phyloP scores from a whole-genome alignment of 2,329 filamentous ascomycete species.

The Exophiala dermatitidis region DNA sequence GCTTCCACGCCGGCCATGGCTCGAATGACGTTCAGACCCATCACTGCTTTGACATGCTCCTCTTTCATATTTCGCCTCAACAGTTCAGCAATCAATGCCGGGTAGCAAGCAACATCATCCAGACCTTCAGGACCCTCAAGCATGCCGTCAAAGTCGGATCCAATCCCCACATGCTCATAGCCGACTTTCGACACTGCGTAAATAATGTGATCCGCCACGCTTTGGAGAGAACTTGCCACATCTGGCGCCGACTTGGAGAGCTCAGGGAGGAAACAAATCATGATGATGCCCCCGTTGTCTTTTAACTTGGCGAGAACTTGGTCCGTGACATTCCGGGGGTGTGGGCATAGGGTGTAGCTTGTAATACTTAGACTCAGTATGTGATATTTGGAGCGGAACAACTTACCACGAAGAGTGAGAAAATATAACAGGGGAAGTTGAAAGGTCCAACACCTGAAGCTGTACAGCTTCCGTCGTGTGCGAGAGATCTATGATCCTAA shows the following conservation, averaged over 20 bases:
- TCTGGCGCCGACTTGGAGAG: not conserved
- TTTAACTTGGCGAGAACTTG: not conserved
- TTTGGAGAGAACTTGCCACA: not conserved
- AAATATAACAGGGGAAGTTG: no score
- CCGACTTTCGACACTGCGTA: conserved; percentile 77
- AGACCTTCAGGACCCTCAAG: conserved; percentile 59
- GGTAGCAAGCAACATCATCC: conserved; percentile 78
- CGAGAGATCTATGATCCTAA: no score
- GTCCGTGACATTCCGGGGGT: not conserved
- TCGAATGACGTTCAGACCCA: not conserved
- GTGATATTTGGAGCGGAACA: no score
- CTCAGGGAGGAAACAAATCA: not conserved
- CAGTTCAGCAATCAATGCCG: conserved; percentile 32
- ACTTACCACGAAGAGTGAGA: no score
- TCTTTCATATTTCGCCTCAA: not conserved
- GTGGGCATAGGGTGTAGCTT: not conserved
- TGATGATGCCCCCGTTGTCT: not conserved
- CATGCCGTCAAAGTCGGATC: conserved; percentile 76
- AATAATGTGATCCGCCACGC: conserved; percentile 69
- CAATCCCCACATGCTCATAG: conserved; percentile 78
- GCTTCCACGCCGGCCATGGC: not conserved
- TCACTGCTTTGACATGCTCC: not conserved
- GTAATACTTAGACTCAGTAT: no score
- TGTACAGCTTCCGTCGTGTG: no score
- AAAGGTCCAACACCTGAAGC: no score